phyloP scores from a whole-genome alignment of 2,329 filamentous ascomycete genomes.

The Penicillium nordicum region DNA sequence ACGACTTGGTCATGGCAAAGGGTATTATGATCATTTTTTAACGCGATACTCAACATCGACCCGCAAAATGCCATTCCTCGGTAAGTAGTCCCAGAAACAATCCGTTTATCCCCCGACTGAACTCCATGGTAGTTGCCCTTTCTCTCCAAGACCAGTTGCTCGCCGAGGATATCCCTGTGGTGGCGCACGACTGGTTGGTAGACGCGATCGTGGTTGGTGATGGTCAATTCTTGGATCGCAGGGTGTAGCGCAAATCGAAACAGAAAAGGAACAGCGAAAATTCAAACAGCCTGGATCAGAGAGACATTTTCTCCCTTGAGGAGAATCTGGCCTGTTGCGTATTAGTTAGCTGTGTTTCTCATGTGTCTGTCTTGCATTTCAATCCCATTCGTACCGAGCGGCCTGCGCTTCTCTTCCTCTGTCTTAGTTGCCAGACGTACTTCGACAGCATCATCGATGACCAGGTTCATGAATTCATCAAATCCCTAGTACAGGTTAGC shows the following conservation, averaged over 20 bases:
- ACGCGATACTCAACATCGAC: conserved; percentile 61
- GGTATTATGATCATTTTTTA: conserved; percentile 95
- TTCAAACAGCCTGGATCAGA: conserved; percentile 62
- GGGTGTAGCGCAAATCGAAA: conserved; percentile 23
- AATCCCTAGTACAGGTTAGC: conserved; percentile 65
- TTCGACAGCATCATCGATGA: conserved; percentile 92
- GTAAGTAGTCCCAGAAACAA: conserved; percentile 43
- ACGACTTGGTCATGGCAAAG: conserved; percentile 87
- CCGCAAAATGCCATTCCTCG: conserved; percentile 55
- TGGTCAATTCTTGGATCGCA: conserved; percentile 53
- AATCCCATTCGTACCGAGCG: conserved; percentile 61
- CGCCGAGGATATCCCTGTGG: conserved; percentile 66
- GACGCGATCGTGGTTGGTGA: conserved; percentile 73
- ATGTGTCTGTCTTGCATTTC: neutral
- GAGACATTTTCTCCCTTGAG: conserved; percentile 87
- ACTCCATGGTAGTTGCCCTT: conserved; percentile 62
- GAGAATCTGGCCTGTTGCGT: conserved; percentile 67
- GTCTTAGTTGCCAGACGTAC: conserved; percentile 81
- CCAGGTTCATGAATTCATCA: conserved; percentile 99
- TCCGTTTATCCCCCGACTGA: conserved; percentile 21
- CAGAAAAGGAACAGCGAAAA: conserved; percentile 10
- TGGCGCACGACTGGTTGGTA: conserved; percentile 72
- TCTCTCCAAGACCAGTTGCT: conserved; percentile 84
- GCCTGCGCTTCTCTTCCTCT: conserved; percentile 72
- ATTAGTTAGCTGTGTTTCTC: neutral